Evolutionary conservation across 2,329 filamentous ascomycete species (phyloP).

Genomic region (Lithohypha guttulata): DNA sequence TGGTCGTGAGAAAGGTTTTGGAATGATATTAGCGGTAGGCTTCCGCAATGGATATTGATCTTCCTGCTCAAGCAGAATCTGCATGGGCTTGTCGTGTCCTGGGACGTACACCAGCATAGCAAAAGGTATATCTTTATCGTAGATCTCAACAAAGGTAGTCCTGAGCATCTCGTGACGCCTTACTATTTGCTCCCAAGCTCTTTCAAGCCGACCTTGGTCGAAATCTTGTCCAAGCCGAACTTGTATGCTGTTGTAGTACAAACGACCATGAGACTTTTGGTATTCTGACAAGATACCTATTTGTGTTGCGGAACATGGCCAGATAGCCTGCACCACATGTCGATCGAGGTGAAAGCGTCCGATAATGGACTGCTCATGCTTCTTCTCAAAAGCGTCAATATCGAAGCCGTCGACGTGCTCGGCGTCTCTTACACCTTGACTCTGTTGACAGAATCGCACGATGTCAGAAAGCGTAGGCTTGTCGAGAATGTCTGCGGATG

Average conservation of each 20-base stretch:
- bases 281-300: slow-evolving; percentile 70
- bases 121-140: slow-evolving; percentile 52
- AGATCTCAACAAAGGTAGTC: slow-evolving; percentile 57
- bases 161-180: slow-evolving; percentile 59
- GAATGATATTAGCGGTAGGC: background rate
- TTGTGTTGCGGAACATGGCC: slow-evolving; percentile 73
- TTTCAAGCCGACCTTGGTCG: slow-evolving; percentile 33
- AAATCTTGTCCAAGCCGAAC: slow-evolving; percentile 39
- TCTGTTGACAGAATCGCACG: slow-evolving; percentile 11
- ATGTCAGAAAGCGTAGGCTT: slow-evolving; percentile 23
- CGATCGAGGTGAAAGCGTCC: background rate
- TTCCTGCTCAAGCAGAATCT: slow-evolving; percentile 24
- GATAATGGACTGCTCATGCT: slow-evolving; percentile 24
- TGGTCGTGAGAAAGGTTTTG: slow-evolving; percentile 39
- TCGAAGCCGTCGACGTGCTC: slow-evolving; percentile 29
- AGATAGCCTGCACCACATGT: slow-evolving; percentile 43
- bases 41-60: no score
- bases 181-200: slow-evolving; percentile 51
- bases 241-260: slow-evolving; percentile 67
- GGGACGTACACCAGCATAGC: slow-evolving; percentile 58
- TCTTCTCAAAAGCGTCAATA: slow-evolving; percentile 41
- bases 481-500: slow-evolving; percentile 65
- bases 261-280: slow-evolving; percentile 50
- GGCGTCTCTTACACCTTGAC: background rate
- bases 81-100: slow-evolving; percentile 29